Percentiles rank a stretch among this genome's conserved stretches.
phyloP scores from a whole-genome alignment of 192 early-diverging fungal species.

The Rhizophagus prolifer region DNA sequence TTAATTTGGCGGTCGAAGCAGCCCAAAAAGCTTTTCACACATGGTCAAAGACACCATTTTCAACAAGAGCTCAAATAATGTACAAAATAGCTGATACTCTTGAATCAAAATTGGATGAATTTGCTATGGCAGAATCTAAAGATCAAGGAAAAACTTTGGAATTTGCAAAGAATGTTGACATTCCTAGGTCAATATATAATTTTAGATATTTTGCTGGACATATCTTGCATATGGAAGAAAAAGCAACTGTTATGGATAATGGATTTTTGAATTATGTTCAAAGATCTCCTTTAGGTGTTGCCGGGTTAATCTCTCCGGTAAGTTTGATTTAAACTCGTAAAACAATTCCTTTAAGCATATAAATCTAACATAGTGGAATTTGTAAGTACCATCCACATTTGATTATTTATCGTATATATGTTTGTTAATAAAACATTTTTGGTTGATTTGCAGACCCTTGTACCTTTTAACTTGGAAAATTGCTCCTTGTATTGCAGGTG shows the following conservation, averaged over 20 bases:
- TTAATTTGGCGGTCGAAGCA: conserved; percentile 59
- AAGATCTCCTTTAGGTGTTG: conserved; percentile 61
- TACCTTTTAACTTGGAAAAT: conserved; percentile 76
- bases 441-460: conserved; percentile 43
- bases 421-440: neutral
- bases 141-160: conserved; percentile 75
- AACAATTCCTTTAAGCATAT: neutral
- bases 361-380: conserved; percentile 45
- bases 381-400: conserved; percentile 32
- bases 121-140: conserved; percentile 61
- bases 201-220: conserved; percentile 70
- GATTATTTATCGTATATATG: neutral
- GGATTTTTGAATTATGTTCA: conserved; percentile 51
- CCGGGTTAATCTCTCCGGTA: conserved; percentile 65
- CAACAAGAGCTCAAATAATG: conserved; percentile 52
- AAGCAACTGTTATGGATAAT: conserved; percentile 51
- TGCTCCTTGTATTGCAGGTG: conserved; percentile 66
- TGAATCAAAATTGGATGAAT: conserved; percentile 52
- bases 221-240: conserved; percentile 49
- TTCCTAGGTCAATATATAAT: conserved; percentile 59
- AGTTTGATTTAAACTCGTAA: neutral
- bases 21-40: conserved; percentile 58
- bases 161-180: conserved; percentile 59
- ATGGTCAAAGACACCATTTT: conserved; percentile 57
- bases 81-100: conserved; percentile 55